phyloP scores from a whole-genome alignment of 176 grass and related monocot genomes.

The Cenchrus purpureus region DNA sequence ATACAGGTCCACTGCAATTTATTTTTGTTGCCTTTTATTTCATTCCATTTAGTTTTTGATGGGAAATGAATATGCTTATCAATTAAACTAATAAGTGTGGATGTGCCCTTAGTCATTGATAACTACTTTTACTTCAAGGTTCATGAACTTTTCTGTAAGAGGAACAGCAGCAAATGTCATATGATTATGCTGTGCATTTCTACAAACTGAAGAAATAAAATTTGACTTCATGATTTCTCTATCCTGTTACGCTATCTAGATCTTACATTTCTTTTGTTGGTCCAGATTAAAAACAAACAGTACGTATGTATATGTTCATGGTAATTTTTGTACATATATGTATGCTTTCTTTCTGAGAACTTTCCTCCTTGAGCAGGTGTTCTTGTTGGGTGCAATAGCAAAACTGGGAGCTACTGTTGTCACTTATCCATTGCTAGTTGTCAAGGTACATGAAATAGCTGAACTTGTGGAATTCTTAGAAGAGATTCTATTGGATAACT shows the following conservation, averaged over 20 bases:
- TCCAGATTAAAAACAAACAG: slow-evolving; percentile 19
- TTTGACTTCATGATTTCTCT: slow-evolving; percentile 22
- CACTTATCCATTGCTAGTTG: slow-evolving; percentile 93
- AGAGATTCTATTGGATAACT: slow-evolving; percentile 9
- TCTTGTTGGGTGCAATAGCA: slow-evolving; percentile 91
- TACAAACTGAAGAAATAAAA: slow-evolving; percentile 15
- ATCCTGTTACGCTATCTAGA: background rate
- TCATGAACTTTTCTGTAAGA: background rate
- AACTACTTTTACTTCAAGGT: background rate
- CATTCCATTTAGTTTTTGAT: background rate
- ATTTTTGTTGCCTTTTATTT: background rate
- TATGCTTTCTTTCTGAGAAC: slow-evolving; percentile 4
- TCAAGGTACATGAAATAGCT: slow-evolving; percentile 64
- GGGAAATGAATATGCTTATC: background rate
- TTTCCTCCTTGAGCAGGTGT: slow-evolving; percentile 64
- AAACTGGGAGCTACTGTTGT: slow-evolving; percentile 89
- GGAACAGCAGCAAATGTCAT: background rate
- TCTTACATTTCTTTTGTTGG: slow-evolving; percentile 36
- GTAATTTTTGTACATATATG: slow-evolving; percentile 18
- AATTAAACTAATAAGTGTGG: background rate
- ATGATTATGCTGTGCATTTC: background rate
- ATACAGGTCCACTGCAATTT: background rate
- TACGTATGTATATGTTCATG: slow-evolving; percentile 8
- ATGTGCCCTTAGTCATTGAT: background rate
- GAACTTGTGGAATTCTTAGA: slow-evolving; percentile 14